Conservation (phyloP, 2,329 filamentous ascomycete genomes). For the Diaporthe sp. region DNA sequence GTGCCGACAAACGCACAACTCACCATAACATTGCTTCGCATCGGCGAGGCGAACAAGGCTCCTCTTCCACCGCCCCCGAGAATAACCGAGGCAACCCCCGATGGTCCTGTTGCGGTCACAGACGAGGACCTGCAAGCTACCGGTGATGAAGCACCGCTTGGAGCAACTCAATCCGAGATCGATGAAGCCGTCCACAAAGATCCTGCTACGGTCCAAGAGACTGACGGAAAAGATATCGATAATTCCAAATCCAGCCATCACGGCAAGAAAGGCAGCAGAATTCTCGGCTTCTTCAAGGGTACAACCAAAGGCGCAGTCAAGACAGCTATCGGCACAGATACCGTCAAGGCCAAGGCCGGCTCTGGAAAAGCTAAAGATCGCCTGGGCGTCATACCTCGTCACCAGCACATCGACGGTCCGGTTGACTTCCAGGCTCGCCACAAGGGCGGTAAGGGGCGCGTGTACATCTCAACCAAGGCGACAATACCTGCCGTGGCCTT, state of each 20-base stretch:
- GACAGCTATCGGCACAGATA: constrained; percentile 79
- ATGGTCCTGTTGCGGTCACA: constrained; percentile 53
- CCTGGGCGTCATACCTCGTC: constrained; percentile 75
- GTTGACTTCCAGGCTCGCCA: constrained; percentile 82
- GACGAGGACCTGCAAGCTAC: constrained; percentile 66
- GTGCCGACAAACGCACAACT: constrained; percentile 91
- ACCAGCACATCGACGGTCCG: constrained; percentile 70
- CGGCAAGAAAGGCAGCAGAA: constrained; percentile 56
- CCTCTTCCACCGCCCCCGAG: constrained; percentile 75
- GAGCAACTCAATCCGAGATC: constrained; percentile 77
- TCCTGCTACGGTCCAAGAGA: constrained; percentile 52
- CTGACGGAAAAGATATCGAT: constrained; percentile 61
- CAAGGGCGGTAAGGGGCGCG: constrained; percentile 78
- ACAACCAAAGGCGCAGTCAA: constrained; percentile 81
- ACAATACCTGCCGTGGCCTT: constrained; percentile 79
- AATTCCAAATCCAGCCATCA: constrained; percentile 59
- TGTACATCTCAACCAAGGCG: constrained; percentile 77
- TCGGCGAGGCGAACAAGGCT: constrained; percentile 85
- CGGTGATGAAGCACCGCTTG: constrained; percentile 63
- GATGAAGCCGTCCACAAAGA: constrained; percentile 69
- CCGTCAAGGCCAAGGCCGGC: constrained; percentile 75
- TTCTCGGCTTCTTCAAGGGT: constrained; percentile 77
- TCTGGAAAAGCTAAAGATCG: constrained; percentile 76
- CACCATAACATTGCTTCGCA: constrained; percentile 82
- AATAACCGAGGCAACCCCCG: constrained; percentile 52